phyloP scores from a whole-genome alignment of 139 green algal species.

The Pseudopediastrum boryanum region DNA sequence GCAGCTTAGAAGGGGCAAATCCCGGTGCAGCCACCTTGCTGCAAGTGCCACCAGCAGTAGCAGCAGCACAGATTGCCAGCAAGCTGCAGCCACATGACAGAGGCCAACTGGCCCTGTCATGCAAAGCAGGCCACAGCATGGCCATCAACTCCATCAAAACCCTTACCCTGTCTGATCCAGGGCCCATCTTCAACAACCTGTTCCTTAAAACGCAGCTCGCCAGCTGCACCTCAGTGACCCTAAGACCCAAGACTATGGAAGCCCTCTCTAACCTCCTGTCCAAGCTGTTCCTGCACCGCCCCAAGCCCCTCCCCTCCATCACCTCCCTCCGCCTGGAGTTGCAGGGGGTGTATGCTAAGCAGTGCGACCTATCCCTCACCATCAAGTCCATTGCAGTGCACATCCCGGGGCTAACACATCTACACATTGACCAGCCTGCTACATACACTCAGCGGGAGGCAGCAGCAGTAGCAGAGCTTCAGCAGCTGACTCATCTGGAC shows the following conservation, averaged over 20 bases:
- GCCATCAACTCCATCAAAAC: too few relatives aligned
- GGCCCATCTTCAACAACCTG: too few relatives aligned
- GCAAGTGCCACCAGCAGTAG: too few relatives aligned
- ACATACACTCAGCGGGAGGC: not conserved
- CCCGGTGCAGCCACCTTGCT: too few relatives aligned
- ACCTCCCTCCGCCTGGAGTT: constrained; percentile 7
- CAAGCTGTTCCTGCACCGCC: constrained; percentile 14
- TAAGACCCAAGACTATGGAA: constrained; percentile 27
- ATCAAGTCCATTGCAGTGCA: constrained; percentile 25
- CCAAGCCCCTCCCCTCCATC: constrained; percentile 5
- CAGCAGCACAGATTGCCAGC: too few relatives aligned
- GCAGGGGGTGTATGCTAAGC: constrained; percentile 27
- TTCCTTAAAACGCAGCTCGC: not conserved
- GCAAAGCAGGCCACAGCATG: too few relatives aligned
- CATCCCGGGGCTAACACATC: not conserved
- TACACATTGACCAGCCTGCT: constrained; percentile 13
- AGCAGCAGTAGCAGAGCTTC: not conserved
- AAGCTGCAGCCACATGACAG: too few relatives aligned
- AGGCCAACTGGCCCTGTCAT: too few relatives aligned
- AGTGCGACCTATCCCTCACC: constrained; percentile 25
- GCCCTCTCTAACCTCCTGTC: constrained; percentile 22
- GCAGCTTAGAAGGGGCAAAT: too few relatives aligned
- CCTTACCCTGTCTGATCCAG: too few relatives aligned
- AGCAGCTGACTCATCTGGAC: not conserved
- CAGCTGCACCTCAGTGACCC: not conserved